These are phyloP conservation scores for Gamarada debralockiae DNA, from an alignment of 495 filamentous ascomycete genomes.

Conservation along the genomic window DNA sequence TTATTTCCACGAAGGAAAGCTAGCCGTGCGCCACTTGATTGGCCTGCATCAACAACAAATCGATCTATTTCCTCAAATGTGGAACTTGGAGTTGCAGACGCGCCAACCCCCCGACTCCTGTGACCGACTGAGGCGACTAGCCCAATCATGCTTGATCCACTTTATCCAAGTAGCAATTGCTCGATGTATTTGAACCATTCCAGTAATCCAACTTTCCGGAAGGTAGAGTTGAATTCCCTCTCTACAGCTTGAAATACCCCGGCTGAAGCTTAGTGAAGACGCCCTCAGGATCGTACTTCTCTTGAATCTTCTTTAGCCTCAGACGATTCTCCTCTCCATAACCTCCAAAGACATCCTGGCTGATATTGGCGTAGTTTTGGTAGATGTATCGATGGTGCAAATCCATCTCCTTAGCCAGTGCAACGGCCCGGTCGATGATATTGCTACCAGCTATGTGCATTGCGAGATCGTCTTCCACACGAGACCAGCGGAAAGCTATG, in stretches of 20 bases:
- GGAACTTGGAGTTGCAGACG: too few species aligned
- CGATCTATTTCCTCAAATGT: too few species aligned
- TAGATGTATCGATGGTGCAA: conserved; percentile 20
- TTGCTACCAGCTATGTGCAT: background rate
- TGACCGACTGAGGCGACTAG: too few species aligned
- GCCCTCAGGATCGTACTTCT: conserved; percentile 38
- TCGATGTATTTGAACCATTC: too few species aligned
- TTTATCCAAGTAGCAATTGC: too few species aligned
- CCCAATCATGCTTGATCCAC: too few species aligned
- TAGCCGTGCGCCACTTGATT: too few species aligned
- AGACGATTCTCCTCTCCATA: conserved; percentile 37
- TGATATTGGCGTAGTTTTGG: conserved; percentile 37
- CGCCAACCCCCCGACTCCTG: too few species aligned
- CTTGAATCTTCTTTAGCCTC: conserved; percentile 30
- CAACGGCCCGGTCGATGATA: conserved; percentile 7
- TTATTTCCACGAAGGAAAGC: too few species aligned
- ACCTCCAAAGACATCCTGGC: conserved; percentile 37
- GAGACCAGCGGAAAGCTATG: background rate
- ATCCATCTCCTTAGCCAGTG: conserved; percentile 1
- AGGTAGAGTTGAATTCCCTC: too few species aligned
- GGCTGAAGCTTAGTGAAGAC: conserved; percentile 16
- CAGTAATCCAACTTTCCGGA: too few species aligned
- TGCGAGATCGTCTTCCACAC: conserved; percentile 6
- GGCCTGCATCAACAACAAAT: too few species aligned
- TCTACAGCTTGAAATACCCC: conserved; percentile 15